Conservation (phyloP, 257 asterid species). For the Jacaranda copaia region DNA sequence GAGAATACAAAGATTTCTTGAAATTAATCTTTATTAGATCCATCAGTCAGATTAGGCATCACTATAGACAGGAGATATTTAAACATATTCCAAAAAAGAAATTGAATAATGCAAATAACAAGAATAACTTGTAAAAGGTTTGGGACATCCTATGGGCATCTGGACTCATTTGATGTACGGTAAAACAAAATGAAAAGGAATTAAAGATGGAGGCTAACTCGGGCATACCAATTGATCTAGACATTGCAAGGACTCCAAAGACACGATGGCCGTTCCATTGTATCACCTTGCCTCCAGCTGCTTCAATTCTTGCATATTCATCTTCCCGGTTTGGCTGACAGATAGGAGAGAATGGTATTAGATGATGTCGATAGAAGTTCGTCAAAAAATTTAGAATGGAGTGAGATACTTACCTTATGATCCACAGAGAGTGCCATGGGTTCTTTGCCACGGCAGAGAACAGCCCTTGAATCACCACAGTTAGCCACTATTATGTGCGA, state of each 20-base stretch:
- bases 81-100: too few relatives aligned
- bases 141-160: background rate
- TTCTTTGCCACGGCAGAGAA: constrained; percentile 68
- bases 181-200: constrained; percentile 20
- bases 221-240: constrained; percentile 89
- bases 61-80: background rate
- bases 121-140: too few relatives aligned
- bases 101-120: too few relatives aligned
- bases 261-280: constrained; percentile 99
- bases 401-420: constrained; percentile 58
- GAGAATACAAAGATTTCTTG: too few relatives aligned
- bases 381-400: background rate
- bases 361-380: background rate
- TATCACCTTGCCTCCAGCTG: constrained; percentile 96
- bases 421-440: constrained; percentile 64
- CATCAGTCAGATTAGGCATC: too few relatives aligned
- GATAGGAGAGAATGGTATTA: background rate
- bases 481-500: constrained; percentile 59
- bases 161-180: background rate
- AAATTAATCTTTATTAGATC: too few relatives aligned
- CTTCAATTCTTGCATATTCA: constrained; percentile 91
- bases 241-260: constrained; percentile 97
- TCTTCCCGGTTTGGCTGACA: constrained; percentile 91
- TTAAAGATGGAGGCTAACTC: background rate
- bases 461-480: constrained; percentile 56